Conservation (phyloP, 805 yeast genomes). For the Saccharomyces paradoxus region DNA sequence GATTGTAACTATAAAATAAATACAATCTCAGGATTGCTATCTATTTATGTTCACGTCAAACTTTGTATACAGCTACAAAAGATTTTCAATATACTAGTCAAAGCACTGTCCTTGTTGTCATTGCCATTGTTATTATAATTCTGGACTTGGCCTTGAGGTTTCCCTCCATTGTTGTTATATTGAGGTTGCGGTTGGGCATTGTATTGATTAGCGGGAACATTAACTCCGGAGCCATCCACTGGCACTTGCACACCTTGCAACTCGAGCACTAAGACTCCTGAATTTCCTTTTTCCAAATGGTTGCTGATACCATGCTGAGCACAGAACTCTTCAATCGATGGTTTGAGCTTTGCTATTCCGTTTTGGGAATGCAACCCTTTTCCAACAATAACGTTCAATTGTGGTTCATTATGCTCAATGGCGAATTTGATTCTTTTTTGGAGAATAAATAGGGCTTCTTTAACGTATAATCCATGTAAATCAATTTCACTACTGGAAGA, state of each 20-base stretch:
- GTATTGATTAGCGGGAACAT: not conserved
- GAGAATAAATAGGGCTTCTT: constrained; percentile 75
- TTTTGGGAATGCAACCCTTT: constrained; percentile 79
- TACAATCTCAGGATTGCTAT: not conserved
- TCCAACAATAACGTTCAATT: constrained; percentile 80
- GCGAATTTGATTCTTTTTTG: constrained; percentile 67
- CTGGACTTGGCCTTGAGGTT: constrained; percentile 25
- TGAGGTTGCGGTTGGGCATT: constrained; percentile 11
- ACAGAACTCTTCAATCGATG: constrained; percentile 79
- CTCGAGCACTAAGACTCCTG: constrained; percentile 74
- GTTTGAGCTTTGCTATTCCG: constrained; percentile 81
- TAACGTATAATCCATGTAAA: constrained; percentile 83
- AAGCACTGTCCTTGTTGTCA: constrained; percentile 4
- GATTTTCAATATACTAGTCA: constrained; percentile 25
- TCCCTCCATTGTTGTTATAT: constrained; percentile 16
- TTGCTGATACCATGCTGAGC: constrained; percentile 52
- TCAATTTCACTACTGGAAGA: constrained; percentile 83
- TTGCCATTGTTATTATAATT: constrained; percentile 14
- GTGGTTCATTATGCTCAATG: constrained; percentile 46
- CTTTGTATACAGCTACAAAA: constrained; percentile 32
- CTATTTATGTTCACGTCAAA: not conserved
- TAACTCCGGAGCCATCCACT: constrained; percentile 24
- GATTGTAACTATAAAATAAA: not conserved
- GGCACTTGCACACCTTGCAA: constrained; percentile 44
- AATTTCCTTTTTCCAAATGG: constrained; percentile 58